phyloP scores from a whole-genome alignment of 768 basidiomycete genomes.

The Naganishia vaughanmartiniae region DNA sequence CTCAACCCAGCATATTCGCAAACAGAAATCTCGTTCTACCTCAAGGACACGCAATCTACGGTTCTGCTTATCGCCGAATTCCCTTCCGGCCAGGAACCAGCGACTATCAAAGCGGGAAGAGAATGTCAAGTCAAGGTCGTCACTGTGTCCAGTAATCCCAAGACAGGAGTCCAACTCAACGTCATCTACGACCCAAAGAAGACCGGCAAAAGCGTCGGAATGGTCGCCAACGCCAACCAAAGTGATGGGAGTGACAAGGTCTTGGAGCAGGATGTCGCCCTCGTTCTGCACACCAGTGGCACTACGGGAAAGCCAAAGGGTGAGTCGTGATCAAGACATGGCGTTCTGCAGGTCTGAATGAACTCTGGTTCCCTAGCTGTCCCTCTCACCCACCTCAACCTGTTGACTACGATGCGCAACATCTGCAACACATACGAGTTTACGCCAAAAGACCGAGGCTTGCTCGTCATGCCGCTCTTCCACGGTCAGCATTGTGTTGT shows the following conservation, averaged over 20 bases:
- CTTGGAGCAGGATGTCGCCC: slow-evolving; percentile 56
- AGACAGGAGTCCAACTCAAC: slow-evolving; percentile 20
- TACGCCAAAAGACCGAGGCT: slow-evolving; percentile 43
- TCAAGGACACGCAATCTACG: slow-evolving; percentile 29
- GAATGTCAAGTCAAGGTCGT: slow-evolving; percentile 30
- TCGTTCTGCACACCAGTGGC: slow-evolving; percentile 64
- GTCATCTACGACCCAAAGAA: slow-evolving; percentile 12
- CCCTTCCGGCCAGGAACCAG: slow-evolving; percentile 7
- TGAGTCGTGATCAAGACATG: slow-evolving; percentile 39
- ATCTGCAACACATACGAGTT: slow-evolving; percentile 51
- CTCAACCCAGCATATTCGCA: slow-evolving; percentile 32
- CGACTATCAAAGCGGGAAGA: slow-evolving; percentile 29
- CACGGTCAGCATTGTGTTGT: slow-evolving; percentile 22
- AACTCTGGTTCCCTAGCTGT: slow-evolving; percentile 36
- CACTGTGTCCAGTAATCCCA: slow-evolving; percentile 7
- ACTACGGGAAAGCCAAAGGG: slow-evolving; percentile 63
- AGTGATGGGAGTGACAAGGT: slow-evolving; percentile 33
- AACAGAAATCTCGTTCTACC: slow-evolving; percentile 33
- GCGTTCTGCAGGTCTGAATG: too few relatives aligned
- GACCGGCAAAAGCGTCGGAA: neutral
- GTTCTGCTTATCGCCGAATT: slow-evolving; percentile 22
- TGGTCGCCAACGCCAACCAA: slow-evolving; percentile 27
- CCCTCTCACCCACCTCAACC: slow-evolving; percentile 50
- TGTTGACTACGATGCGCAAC: slow-evolving; percentile 49
- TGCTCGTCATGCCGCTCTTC: slow-evolving; percentile 57